Base-by-base conservation (phyloP, 108 stramenopile species). In the Pseudonitzschia pungens region DNA sequence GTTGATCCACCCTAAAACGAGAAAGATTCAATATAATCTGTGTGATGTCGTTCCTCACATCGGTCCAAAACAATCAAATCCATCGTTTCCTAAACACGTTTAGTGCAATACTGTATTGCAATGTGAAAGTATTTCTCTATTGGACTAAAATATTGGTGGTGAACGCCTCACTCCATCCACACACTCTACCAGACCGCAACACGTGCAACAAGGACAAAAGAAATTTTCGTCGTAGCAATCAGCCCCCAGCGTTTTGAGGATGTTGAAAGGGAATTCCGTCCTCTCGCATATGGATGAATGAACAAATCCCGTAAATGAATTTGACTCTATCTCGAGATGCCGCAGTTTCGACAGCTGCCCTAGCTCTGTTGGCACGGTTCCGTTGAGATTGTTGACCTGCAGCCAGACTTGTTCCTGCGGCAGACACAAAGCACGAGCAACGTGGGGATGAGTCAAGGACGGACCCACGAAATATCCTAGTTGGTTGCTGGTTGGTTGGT, bases 201-300 rank as follows among this genome's bases (percentile, higher is more conserved):
- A 74, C 33, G 73, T 74, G 40, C 73, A 74, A 45, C 64, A 74
- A 11, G 73, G 64, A 40, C 73, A 74, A 44, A 31, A 32, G 59
- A 69, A 70, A 50, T 69, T 69, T 5, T 45, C 66, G 24, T 54
- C 50, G 27, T 31, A 54, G 56, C 63, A 68, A 65, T 80, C 75
- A 1, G 48, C 73, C 36, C 73, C 79, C 22, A 80, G 29, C n/a
- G 65, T 74, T 52, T 62, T 50, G 12, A 65, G 40, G 32, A 41
- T 43, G 18, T 44, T 10, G 21, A 18, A 31, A 16, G 64, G 64
- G 36, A 80, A 71, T 44, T 21, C 27, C 52, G 73, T 67, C 18
- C 58, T 57, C 12, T 24, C 16, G 62, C 63, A 74, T n/a, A 80
- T 48, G 26, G 58, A 57, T n/a, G 50, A n/a, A 9, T 74, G 79